These are phyloP conservation scores for Boletales sp. DNA, from an alignment of 768 basidiomycete species.

Conservation along the genomic window DNA sequence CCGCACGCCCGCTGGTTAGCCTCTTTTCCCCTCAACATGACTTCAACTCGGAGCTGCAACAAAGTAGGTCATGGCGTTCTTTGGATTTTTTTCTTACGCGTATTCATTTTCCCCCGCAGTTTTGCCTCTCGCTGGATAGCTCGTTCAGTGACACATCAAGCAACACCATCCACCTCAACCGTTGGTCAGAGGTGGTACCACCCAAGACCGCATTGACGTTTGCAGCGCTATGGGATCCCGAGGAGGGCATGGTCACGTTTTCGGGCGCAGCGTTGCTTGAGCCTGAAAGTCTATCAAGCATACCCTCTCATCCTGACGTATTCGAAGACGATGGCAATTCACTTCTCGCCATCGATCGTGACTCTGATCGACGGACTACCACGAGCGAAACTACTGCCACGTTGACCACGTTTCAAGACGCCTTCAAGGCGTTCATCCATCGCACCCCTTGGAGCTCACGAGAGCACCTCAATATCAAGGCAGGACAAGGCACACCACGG, in stretches of 20 bases:
- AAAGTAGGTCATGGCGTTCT: conserved; percentile 16
- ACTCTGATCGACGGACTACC: conserved; percentile 2
- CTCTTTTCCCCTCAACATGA: conserved; percentile 7
- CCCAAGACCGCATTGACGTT: conserved; percentile 56
- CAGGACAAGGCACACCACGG: conserved; percentile 4
- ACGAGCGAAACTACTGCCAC: conserved; percentile 22
- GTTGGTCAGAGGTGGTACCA: conserved; percentile 58
- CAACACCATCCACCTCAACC: conserved; percentile 19
- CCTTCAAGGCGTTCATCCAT: conserved; percentile 26
- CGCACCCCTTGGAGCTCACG: conserved; percentile 19
- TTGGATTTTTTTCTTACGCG: not conserved
- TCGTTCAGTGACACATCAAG: conserved; percentile 8
- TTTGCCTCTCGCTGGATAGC: conserved; percentile 23
- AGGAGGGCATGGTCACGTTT: conserved; percentile 55
- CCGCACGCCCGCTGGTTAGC: not conserved
- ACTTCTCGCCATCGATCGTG: conserved; percentile 9
- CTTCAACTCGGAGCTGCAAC: conserved; percentile 14
- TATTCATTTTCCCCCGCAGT: conserved; percentile 10
- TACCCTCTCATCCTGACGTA: conserved; percentile 4
- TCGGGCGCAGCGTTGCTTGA: conserved; percentile 47
- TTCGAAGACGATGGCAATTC: conserved; percentile 17
- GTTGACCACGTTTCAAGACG: conserved; percentile 25
- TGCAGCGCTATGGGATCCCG: conserved; percentile 57
- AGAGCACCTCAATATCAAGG: conserved; percentile 15
- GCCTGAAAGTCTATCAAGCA: conserved; percentile 15